Percentiles rank a stretch among this genome's conserved stretches.
Conservation (phyloP, 352 stramenopile species). For the Halophytophthora polymorphica region DNA sequence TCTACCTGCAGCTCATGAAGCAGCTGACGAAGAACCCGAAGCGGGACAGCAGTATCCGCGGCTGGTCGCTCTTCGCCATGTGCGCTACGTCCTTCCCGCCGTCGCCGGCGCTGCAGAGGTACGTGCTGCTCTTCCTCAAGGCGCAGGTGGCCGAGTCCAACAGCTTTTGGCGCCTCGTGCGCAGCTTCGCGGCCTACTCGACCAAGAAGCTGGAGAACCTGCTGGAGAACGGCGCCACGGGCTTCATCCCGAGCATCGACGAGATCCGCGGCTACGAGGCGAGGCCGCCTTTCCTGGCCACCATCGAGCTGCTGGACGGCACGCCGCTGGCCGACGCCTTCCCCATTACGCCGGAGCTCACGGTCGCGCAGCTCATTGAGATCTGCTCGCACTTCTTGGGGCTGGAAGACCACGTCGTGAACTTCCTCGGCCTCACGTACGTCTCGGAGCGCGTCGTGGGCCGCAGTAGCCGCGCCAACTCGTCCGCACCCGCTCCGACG, state of each 20-base stretch:
- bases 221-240: slow-evolving; percentile 81
- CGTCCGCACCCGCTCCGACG: slow-evolving; percentile 16
- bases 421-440: slow-evolving; percentile 63
- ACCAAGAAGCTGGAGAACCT: slow-evolving; percentile 91
- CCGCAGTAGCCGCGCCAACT: slow-evolving; percentile 27
- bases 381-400: slow-evolving; percentile 92
- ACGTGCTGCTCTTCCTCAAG: slow-evolving; percentile 90
- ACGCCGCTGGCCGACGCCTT: slow-evolving; percentile 89
- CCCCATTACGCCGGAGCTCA: slow-evolving; percentile 91
- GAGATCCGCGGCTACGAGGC: slow-evolving; percentile 93
- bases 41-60: slow-evolving; percentile 86
- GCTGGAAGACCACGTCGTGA: slow-evolving; percentile 84
- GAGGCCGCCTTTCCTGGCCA: slow-evolving; percentile 90
- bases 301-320: slow-evolving; percentile 92
- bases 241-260: slow-evolving; percentile 92
- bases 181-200: slow-evolving; percentile 90
- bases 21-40: slow-evolving; percentile 92
- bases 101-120: slow-evolving; percentile 84
- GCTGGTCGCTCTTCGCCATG: slow-evolving; percentile 94
- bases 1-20: slow-evolving; percentile 93
- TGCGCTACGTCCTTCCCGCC: slow-evolving; percentile 90
- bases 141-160: slow-evolving; percentile 69
- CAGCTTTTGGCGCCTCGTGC: slow-evolving; percentile 73
- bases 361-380: slow-evolving; percentile 87
- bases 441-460: slow-evolving; percentile 45